Percentiles rank a stretch among this genome's conserved stretches.
Evolutionary conservation across 148 eudicot species (phyloP).

Genomic region (Camellia japonica): DNA sequence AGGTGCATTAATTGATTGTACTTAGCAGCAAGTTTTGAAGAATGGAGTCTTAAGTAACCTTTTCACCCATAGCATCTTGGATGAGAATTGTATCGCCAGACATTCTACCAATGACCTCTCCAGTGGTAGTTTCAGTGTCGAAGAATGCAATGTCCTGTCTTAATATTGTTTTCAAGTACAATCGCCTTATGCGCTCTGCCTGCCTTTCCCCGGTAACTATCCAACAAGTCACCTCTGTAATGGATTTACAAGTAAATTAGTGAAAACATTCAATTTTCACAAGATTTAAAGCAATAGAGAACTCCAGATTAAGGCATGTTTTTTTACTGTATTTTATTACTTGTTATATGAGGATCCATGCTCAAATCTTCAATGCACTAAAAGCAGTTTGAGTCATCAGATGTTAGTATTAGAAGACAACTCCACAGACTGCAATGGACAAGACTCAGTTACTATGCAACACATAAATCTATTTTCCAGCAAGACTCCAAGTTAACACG

Average conservation of each 20-base stretch:
- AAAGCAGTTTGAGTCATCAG: not conserved
- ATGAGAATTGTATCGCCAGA: constrained; percentile 92
- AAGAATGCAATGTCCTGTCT: constrained; percentile 84
- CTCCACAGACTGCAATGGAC: too few relatives aligned
- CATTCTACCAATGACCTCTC: constrained; percentile 84
- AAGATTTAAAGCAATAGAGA: not conserved
- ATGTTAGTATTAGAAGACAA: not conserved
- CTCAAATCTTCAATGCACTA: not conserved
- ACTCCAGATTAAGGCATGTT: not conserved
- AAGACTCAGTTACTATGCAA: not conserved
- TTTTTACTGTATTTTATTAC: not conserved
- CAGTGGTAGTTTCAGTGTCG: constrained; percentile 82
- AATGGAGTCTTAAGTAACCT: constrained; percentile 30
- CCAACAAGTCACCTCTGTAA: constrained; percentile 84
- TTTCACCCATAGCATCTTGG: constrained; percentile 94
- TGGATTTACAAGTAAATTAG: not conserved
- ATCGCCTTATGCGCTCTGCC: constrained; percentile 63
- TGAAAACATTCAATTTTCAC: not conserved
- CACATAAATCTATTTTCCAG: not conserved
- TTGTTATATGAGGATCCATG: not conserved
- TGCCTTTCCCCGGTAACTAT: constrained; percentile 88
- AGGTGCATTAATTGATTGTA: too few relatives aligned
- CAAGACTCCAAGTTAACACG: too few relatives aligned
- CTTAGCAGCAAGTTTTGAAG: not conserved
- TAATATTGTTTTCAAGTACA: constrained; percentile 69